Conservation (phyloP, 2,329 filamentous ascomycete genomes). For the Westerdykella aurantiaca region DNA sequence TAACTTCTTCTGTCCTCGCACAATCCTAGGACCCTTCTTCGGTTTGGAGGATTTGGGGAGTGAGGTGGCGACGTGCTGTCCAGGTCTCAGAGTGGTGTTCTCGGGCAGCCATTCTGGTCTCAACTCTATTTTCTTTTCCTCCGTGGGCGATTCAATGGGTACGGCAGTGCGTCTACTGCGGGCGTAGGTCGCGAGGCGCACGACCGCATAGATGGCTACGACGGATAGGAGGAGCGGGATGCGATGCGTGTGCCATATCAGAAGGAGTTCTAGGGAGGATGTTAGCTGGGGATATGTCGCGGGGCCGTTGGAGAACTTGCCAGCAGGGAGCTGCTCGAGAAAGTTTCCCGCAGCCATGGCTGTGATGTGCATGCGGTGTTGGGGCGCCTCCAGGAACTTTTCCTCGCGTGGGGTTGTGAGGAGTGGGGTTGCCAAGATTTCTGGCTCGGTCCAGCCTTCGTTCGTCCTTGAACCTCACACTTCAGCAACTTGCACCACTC, state of each 20-base stretch:
- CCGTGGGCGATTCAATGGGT: slow-evolving; percentile 19
- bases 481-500: too few relatives aligned
- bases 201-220: slow-evolving; percentile 22
- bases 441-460: background rate
- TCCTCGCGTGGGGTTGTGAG: background rate
- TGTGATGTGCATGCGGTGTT: background rate
- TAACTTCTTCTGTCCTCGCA: slow-evolving; percentile 31
- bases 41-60: slow-evolving; percentile 16
- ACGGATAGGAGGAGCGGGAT: slow-evolving; percentile 29
- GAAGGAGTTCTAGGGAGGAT: slow-evolving; percentile 26
- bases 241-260: slow-evolving; percentile 35
- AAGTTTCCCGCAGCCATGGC: slow-evolving; percentile 12
- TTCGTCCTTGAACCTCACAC: too few relatives aligned
- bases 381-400: background rate
- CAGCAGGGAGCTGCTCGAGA: slow-evolving; percentile 14
- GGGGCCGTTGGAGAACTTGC: slow-evolving; percentile 3
- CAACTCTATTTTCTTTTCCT: slow-evolving; percentile 27
- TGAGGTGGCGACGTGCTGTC: slow-evolving; percentile 20
- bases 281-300: background rate
- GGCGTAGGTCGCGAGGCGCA: slow-evolving; percentile 24
- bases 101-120: slow-evolving; percentile 33
- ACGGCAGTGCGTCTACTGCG: slow-evolving; percentile 15
- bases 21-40: slow-evolving; percentile 34
- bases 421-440: background rate
- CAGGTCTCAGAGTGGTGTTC: slow-evolving; percentile 23